Conservation (phyloP, 768 basidiomycete species). For the Panaeolus papilionaceus region DNA sequence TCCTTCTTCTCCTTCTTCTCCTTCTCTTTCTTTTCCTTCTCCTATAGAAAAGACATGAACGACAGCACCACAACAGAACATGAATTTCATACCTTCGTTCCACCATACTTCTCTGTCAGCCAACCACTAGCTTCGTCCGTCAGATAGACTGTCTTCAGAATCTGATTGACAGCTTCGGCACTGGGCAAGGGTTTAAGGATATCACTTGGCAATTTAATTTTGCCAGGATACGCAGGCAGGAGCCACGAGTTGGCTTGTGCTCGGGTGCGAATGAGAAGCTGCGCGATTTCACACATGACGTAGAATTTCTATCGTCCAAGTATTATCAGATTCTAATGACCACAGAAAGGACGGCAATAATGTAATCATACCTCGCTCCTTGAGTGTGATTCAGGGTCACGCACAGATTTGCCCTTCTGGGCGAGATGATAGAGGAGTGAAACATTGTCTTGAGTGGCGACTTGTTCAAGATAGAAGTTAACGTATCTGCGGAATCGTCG, state of each 20-base stretch:
- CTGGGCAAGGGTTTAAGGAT: constrained; percentile 77
- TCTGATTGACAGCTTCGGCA: constrained; percentile 71
- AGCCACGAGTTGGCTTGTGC: constrained; percentile 74
- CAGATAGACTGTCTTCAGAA: constrained; percentile 71
- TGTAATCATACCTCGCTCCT: constrained; percentile 59
- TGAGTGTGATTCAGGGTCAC: constrained; percentile 72
- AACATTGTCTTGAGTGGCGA: constrained; percentile 83
- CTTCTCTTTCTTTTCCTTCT: constrained; percentile 33
- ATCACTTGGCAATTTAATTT: constrained; percentile 80
- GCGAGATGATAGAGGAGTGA: constrained; percentile 86
- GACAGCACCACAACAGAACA: background rate
- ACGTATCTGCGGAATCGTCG: constrained; percentile 91
- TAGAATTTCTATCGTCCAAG: constrained; percentile 74
- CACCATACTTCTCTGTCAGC: constrained; percentile 55
- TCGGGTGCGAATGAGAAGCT: constrained; percentile 81
- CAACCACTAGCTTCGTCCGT: constrained; percentile 63
- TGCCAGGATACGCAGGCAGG: constrained; percentile 80
- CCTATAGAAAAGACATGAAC: constrained; percentile 29
- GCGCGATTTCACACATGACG: constrained; percentile 85
- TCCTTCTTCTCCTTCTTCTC: constrained; percentile 60
- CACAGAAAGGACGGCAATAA: background rate
- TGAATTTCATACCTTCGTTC: constrained; percentile 37
- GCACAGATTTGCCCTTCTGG: constrained; percentile 83
- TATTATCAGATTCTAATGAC: background rate
- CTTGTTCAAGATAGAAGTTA: constrained; percentile 82